Base-by-base conservation (phyloP, 1,284 basidiomycete species). In the Microbotryum lychnidis-dioicae region DNA sequence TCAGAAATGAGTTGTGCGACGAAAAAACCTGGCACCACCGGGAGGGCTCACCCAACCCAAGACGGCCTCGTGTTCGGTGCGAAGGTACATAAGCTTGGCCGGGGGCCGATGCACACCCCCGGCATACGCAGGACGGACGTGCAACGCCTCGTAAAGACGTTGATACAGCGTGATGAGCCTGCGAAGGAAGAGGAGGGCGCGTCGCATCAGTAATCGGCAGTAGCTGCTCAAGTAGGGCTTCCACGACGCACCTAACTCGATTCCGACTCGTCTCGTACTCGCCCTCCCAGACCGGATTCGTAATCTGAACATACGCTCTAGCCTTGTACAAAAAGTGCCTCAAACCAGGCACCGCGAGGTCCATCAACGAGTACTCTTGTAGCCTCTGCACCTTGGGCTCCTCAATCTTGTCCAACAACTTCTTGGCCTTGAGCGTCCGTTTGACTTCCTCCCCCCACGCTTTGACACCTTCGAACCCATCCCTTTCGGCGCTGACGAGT, bases 301-400 rank as follows among this genome's bases (percentile, higher is more conserved):
- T 96, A 42, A 94, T 80, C 73, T 97, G 94, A 21, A 97, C 90
- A 68, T 89, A 83, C 20, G 83, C 78, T 21, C 90, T 82, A 21
- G 88, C 90, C 77, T 96, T 97, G 79, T 96, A 97, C 56, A 96
- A 77, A 73, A 97, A 98, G 75, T 98, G 94, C 31, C 89, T 82
- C 29, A 98, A 76, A 0, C 92, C 92, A 1, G 91, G 87, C 58
- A 94, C 86, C 5, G 84, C 84, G 1, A 97, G 77, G 50, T 87
- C 85, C 4, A 75, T 70, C 18, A 75, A 71, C n/a, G 70, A 68
- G 58, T 77, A 78, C n/a, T 73, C 60, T 57, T 78, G 77, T 0
- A 58, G 37, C 37, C 37, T 42, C 37, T 42, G 12, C 4, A 80
- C 79, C 25, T 84, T 83, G 54, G 84, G 85, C 8, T 75, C 74